These are phyloP conservation scores for Phytophthora brassicae DNA, from an alignment of 352 stramenopile genomes.

Conservation along the genomic window DNA sequence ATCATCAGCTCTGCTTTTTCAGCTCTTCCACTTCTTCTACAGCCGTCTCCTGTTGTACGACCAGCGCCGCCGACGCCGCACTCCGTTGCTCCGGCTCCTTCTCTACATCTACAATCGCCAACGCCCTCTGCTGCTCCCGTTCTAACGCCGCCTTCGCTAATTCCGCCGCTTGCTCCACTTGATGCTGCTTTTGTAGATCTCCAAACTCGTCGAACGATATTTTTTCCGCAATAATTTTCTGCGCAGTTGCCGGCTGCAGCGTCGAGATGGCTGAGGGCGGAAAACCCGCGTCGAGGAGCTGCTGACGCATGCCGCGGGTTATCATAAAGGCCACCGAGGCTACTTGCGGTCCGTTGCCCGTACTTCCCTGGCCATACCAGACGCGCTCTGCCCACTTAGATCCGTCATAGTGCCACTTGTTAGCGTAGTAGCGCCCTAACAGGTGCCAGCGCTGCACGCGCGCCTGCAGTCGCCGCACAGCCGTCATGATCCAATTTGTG, in stretches of 20 bases:
- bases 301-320: conserved; percentile 66
- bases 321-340: conserved; percentile 87
- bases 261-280: conserved; percentile 59
- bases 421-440: conserved; percentile 74
- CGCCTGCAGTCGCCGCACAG: conserved; percentile 44
- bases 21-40: conserved; percentile 4
- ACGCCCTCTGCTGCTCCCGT: conserved; percentile 13
- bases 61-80: conserved; percentile 8
- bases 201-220: conserved; percentile 58
- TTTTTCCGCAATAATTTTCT: conserved; percentile 63
- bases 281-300: conserved; percentile 61
- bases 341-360: conserved; percentile 39
- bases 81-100: background rate
- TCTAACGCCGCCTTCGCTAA: conserved; percentile 26
- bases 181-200: conserved; percentile 36
- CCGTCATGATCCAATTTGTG: conserved; percentile 24
- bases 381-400: conserved; percentile 73
- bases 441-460: conserved; percentile 62
- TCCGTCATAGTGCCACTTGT: conserved; percentile 85
- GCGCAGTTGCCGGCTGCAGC: conserved; percentile 56
- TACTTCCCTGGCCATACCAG: conserved; percentile 62
- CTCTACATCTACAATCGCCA: conserved; percentile 12
- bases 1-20: conserved; percentile 20
- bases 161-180: conserved; percentile 25
- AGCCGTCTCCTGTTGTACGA: conserved; percentile 19